These are phyloP conservation scores for Pseudogymnoascus sp. DNA, from an alignment of 2,329 filamentous ascomycete genomes.

Conservation along the genomic window DNA sequence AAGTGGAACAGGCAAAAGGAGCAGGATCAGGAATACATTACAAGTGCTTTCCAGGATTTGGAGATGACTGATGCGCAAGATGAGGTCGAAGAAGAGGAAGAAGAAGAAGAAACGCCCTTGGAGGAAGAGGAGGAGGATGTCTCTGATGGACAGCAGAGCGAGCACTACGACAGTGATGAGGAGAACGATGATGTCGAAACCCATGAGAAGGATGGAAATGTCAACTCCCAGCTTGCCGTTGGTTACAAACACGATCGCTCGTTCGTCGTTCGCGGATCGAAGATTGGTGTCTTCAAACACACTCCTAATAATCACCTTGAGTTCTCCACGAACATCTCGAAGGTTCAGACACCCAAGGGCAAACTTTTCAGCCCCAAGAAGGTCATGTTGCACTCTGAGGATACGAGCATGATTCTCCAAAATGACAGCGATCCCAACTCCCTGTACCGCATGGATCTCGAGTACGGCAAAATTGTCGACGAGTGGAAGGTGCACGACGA, in stretches of 20 bases:
- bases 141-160: slow-evolving; percentile 57
- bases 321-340: slow-evolving; percentile 95
- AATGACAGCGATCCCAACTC: slow-evolving; percentile 66
- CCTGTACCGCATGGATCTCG: slow-evolving; percentile 93
- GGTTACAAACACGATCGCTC: slow-evolving; percentile 96
- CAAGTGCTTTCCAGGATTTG: slow-evolving; percentile 91
- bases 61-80: slow-evolving; percentile 72
- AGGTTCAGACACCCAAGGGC: slow-evolving; percentile 80
- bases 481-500: slow-evolving; percentile 98
- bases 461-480: slow-evolving; percentile 95
- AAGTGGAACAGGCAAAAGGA: slow-evolving; percentile 95
- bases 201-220: slow-evolving; percentile 64
- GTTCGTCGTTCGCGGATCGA: slow-evolving; percentile 92
- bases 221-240: slow-evolving; percentile 90
- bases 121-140: slow-evolving; percentile 42
- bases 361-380: slow-evolving; percentile 84
- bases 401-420: slow-evolving; percentile 29
- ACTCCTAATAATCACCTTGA: slow-evolving; percentile 85
- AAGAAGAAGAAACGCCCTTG: slow-evolving; percentile 39
- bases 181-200: slow-evolving; percentile 69
- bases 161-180: slow-evolving; percentile 67
- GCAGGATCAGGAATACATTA: slow-evolving; percentile 84
- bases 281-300: slow-evolving; percentile 98
- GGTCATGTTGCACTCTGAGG: slow-evolving; percentile 29
- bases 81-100: slow-evolving; percentile 39